Evolutionary conservation across 495 filamentous ascomycete species (phyloP), one percentile per base, ranked within the genome.

Genomic region (Aspergillus indologenus): DNA sequence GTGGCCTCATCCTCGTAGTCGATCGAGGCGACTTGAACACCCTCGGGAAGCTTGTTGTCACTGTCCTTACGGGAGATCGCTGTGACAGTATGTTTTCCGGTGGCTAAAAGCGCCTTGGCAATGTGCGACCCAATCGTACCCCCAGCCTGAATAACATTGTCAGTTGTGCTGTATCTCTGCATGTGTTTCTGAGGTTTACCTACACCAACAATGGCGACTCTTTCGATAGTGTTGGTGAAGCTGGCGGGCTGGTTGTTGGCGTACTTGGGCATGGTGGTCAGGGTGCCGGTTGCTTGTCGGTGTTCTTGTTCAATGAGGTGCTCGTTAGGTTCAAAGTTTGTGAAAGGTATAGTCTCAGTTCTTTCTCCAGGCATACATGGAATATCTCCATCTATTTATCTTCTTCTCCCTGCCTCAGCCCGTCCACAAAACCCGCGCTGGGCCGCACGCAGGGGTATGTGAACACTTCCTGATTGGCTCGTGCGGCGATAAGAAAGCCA

Each of bases 111-210:
- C 17, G 73, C 75, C 0, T 70, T 57, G 19, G 77, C 67, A 42
- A 90, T 81, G 57, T 71, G 71, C 15, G 70, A 75, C 57, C 87
- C 87, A 55, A 80, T 56, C 11, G 77, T 79, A 45, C 88, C 88
- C 59, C 76, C 79, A n/a, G 82, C 84, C 85, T 88, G 45, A 46
- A 24, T 0, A 14, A 8, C 5, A n/a, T 56, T 12, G 17, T 45
- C 14, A 54, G 53, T 42, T 19, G 18, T 53, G 26, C 40, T 22
- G 34, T 23, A 14, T 45, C 8, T 2, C 1, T 45, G 12, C n/a
- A n/a, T n/a, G 7, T 45, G 5, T 45, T 3, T 18, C 1, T 45
- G 19, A 23, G 7, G 34, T 8, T 8, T 7, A 54, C 65, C 34
- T 65, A 73, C 72, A 6, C 73, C 73, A 40, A 76, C 66, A 44